Evolutionary conservation across 1,284 basidiomycete species (phyloP), one percentile per base, ranked within the genome.

Genomic region (Binderoboletus segoi): DNA sequence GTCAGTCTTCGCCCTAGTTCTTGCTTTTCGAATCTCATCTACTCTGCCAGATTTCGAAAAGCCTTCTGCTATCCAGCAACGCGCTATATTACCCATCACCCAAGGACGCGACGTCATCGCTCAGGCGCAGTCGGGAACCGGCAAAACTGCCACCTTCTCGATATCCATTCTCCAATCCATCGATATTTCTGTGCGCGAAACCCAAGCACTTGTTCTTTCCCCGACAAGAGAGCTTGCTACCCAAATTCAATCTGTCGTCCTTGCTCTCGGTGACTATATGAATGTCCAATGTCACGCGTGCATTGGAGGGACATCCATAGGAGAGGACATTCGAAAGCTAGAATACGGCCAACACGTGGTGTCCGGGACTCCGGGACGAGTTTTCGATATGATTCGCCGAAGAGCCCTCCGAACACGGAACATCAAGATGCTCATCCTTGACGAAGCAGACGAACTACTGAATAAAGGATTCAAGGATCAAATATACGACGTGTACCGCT

Each of bases 401-500:
- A 84, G 96, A 63, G 91, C 91, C 72, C 81, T 99, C 53, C 87
- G 96, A 54, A 99, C 97, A 49, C 86, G 96, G 63, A 98, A 98
- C 77, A 97, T 99, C 85, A 99, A 99, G 81, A 98, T 99, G 95
- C 86, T 99, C 59, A 89, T 98, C 58, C 88, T 99, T 45, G 97
- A 99, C 73, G 96, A 99, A 77, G 94, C 96, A 44, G 97, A 99
- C 73, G 96, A 99, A 71, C 79, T 99, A 42, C 82, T 99, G 62
- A 97, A 96, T 82, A 95, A 96, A 77, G 97, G 96, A 23, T 99
- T 99, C 89, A 98, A 98, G 78, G 97, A 99, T 74, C 97, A 99
- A 77, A 99, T 99, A 71, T 99, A 99, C 79, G 96, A 99, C 75
- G 93, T 99, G 52, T 99, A 98, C 77, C 93, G 96, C 57, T 98